phyloP scores from a whole-genome alignment of 106 monocot genomes.

The Apostasia shenzhenica region DNA sequence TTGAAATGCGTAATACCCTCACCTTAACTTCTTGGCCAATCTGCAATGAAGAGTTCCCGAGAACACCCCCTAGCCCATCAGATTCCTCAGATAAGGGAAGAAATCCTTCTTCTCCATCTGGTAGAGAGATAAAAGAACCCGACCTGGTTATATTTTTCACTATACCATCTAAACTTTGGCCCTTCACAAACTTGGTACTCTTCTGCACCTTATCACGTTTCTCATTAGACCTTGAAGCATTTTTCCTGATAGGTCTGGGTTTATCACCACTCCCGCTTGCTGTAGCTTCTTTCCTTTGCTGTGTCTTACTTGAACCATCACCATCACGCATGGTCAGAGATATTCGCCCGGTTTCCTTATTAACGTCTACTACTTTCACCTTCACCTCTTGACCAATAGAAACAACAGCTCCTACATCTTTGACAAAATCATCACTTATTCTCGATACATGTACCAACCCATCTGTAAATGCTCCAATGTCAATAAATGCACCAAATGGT shows the following conservation, averaged over 20 bases:
- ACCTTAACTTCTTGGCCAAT: constrained; percentile 64
- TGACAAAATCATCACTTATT: constrained; percentile 77
- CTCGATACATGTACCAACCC: constrained; percentile 90
- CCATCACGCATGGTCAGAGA: constrained; percentile 76
- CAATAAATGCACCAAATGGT: constrained; percentile 90
- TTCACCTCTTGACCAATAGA: constrained; percentile 87
- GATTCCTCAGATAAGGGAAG: constrained; percentile 78
- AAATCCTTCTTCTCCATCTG: constrained; percentile 92
- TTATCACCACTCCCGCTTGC: constrained; percentile 33
- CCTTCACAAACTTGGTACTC: constrained; percentile 43
- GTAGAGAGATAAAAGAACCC: constrained; percentile 64
- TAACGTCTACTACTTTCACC: constrained; percentile 69
- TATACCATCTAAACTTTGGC: constrained; percentile 55
- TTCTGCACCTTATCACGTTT: constrained; percentile 29
- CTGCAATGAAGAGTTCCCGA: constrained; percentile 57
- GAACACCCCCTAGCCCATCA: constrained; percentile 48
- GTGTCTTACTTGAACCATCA: constrained; percentile 35
- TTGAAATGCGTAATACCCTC: constrained; percentile 59
- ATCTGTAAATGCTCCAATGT: constrained; percentile 88
- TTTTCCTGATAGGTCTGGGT: constrained; percentile 37
- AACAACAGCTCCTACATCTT: constrained; percentile 63
- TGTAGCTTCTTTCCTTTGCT: constrained; percentile 32
- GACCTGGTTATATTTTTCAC: constrained; percentile 71
- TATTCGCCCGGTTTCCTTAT: constrained; percentile 71
- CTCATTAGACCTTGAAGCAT: constrained; percentile 28